Evolutionary conservation across 1,139 yeast genomes (phyloP).

Genomic region (Eremothecium sinecaudum): DNA sequence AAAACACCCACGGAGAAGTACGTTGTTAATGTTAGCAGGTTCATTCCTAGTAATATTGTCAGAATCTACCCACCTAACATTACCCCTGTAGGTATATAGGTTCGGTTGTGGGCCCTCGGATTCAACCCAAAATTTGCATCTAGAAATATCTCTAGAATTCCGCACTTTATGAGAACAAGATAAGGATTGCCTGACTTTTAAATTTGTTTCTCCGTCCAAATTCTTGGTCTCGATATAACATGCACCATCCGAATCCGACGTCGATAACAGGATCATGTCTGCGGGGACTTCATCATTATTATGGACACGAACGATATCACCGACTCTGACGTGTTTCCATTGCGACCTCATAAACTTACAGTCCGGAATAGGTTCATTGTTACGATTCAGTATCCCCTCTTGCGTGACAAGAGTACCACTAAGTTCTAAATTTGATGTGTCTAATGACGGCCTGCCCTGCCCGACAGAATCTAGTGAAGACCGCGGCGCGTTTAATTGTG

Average conservation of each 20-base stretch:
- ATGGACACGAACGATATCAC: conserved; percentile 76
- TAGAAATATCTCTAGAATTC: conserved; percentile 63
- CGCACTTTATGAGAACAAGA: conserved; percentile 56
- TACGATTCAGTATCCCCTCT: conserved; percentile 19
- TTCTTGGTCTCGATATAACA: conserved; percentile 93
- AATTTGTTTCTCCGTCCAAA: conserved; percentile 91
- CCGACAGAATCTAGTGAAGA: conserved; percentile 28
- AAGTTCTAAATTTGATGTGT: conserved; percentile 16
- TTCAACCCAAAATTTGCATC: conserved; percentile 73
- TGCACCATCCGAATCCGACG: conserved; percentile 82
- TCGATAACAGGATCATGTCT: conserved; percentile 67
- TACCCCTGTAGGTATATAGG: conserved; percentile 77
- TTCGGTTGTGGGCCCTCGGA: conserved; percentile 85
- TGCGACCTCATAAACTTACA: conserved; percentile 52
- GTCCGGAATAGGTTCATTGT: conserved; percentile 24
- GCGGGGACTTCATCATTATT: conserved; percentile 93
- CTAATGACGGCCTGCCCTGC: conserved; percentile 27
- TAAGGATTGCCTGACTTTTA: conserved; percentile 70
- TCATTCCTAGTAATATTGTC: conserved; percentile 45
- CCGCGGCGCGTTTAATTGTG: conserved; percentile 21
- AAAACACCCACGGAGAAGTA: conserved; percentile 83
- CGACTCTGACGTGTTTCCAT: conserved; percentile 88
- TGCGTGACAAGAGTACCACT: conserved; percentile 14
- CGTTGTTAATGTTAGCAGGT: conserved; percentile 69
- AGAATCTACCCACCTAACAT: conserved; percentile 36